phyloP scores from a whole-genome alignment of 192 early-diverging fungal genomes.

The Phlyctochytrium planicorne region DNA sequence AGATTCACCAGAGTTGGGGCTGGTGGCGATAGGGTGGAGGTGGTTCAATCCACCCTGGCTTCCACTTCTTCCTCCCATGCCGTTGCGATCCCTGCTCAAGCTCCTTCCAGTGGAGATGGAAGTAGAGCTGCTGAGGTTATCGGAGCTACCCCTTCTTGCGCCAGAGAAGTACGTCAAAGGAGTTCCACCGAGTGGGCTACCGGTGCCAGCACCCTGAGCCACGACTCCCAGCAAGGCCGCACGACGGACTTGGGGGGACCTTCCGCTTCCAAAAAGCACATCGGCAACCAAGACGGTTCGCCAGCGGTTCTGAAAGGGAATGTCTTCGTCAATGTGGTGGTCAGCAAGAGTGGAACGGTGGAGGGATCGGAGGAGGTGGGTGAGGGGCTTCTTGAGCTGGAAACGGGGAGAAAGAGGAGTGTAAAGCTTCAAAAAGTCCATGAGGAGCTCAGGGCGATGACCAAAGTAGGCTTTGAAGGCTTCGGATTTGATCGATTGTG shows the following conservation, averaged over 20 bases:
- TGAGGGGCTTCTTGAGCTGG: not conserved
- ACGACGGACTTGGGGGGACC: not conserved
- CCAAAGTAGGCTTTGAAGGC: slow-evolving; percentile 9
- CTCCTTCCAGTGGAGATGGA: too few species aligned
- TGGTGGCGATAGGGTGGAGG: not conserved
- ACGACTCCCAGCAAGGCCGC: not conserved
- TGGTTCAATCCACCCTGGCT: too few species aligned
- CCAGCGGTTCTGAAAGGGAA: too few species aligned
- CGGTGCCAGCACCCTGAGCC: not conserved
- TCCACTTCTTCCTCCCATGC: too few species aligned
- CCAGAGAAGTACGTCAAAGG: not conserved
- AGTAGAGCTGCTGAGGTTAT: too few species aligned
- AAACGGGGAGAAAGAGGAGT: not conserved
- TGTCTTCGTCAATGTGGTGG: not conserved
- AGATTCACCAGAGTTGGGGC: too few species aligned
- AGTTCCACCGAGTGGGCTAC: not conserved
- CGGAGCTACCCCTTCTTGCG: not conserved
- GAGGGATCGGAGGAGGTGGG: not conserved
- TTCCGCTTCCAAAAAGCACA: not conserved
- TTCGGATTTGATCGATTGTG: slow-evolving; percentile 2
- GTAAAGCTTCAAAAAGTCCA: not conserved
- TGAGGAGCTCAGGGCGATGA: not conserved
- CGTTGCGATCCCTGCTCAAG: too few species aligned
- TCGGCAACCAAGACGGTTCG: not conserved
- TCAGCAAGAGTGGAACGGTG: not conserved